Conservation (phyloP, 129 eudicot species). For the Deinandra increscens region DNA sequence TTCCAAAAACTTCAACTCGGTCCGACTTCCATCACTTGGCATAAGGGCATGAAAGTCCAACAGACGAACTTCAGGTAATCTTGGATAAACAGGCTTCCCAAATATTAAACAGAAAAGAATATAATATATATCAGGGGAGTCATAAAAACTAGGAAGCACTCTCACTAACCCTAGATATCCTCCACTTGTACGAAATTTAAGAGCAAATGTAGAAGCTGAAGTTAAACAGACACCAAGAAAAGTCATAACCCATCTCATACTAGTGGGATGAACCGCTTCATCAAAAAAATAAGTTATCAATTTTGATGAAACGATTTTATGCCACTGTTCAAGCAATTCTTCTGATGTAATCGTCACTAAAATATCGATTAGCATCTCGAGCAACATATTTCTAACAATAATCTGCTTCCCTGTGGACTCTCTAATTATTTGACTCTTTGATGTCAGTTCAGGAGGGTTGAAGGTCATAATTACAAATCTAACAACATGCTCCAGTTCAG, state of each 20-base stretch:
- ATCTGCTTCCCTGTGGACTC: slow-evolving; percentile 95
- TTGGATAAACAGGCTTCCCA: slow-evolving; percentile 93
- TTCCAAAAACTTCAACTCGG: slow-evolving; percentile 76
- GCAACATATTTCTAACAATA: slow-evolving; percentile 91
- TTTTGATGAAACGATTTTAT: slow-evolving; percentile 80
- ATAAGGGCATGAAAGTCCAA: slow-evolving; percentile 92
- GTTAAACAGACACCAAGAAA: slow-evolving; percentile 93
- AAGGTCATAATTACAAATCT: slow-evolving; percentile 90
- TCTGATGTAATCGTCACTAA: slow-evolving; percentile 74
- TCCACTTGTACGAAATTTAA: slow-evolving; percentile 82
- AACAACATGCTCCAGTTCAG: slow-evolving; percentile 90
- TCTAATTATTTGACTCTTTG: slow-evolving; percentile 52
- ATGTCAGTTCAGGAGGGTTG: slow-evolving; percentile 74
- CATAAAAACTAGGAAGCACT: slow-evolving; percentile 94
- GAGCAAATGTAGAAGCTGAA: slow-evolving; percentile 79
- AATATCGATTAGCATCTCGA: slow-evolving; percentile 91
- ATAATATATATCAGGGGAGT: slow-evolving; percentile 96
- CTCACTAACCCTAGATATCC: slow-evolving; percentile 86
- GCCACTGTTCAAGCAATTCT: slow-evolving; percentile 97
- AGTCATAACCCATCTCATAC: slow-evolving; percentile 98
- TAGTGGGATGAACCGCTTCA: slow-evolving; percentile 97
- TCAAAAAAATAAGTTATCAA: slow-evolving; percentile 84
- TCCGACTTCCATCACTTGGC: slow-evolving; percentile 71
- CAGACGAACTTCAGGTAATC: slow-evolving; percentile 95
- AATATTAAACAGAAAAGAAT: slow-evolving; percentile 85